Evolutionary conservation across 1,284 basidiomycete genomes (phyloP).

Genomic region (Puccinia horiana): DNA sequence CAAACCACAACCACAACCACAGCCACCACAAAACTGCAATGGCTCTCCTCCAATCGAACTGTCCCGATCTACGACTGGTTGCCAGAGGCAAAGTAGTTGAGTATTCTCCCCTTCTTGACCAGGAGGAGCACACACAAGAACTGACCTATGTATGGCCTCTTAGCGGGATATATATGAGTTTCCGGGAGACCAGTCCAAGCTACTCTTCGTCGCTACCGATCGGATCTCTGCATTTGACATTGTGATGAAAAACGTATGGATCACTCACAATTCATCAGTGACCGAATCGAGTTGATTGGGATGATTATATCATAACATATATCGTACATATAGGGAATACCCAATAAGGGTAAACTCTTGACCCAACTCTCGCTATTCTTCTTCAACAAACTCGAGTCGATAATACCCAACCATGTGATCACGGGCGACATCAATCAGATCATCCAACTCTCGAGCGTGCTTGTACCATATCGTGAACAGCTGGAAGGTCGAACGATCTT

Average conservation of each 20-base stretch:
- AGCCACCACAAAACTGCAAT: background rate
- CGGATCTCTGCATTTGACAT: conserved; percentile 97
- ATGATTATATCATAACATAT: conserved; percentile 51
- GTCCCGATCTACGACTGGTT: conserved; percentile 66
- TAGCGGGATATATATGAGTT: conserved; percentile 76
- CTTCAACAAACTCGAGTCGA: conserved; percentile 76
- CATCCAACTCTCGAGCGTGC: conserved; percentile 51
- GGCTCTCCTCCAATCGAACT: conserved; percentile 53
- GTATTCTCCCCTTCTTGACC: background rate
- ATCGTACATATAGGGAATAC: conserved; percentile 72
- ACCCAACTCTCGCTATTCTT: conserved; percentile 91
- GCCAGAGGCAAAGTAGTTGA: conserved; percentile 78
- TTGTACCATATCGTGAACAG: conserved; percentile 62
- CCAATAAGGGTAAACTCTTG: conserved; percentile 86
- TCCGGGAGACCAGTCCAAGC: conserved; percentile 66
- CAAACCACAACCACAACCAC: background rate
- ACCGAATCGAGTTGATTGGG: too few relatives aligned
- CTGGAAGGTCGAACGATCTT: conserved; percentile 86
- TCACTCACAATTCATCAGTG: background rate
- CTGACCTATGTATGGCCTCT: background rate
- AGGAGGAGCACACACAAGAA: background rate
- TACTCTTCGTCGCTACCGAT: conserved; percentile 93
- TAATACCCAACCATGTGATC: conserved; percentile 82
- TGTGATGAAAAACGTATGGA: conserved; percentile 76
- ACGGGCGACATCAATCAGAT: conserved; percentile 62